Evolutionary conservation across 2,329 filamentous ascomycete genomes (phyloP).

Genomic region (Pseudovirgaria hyperparasitica): DNA sequence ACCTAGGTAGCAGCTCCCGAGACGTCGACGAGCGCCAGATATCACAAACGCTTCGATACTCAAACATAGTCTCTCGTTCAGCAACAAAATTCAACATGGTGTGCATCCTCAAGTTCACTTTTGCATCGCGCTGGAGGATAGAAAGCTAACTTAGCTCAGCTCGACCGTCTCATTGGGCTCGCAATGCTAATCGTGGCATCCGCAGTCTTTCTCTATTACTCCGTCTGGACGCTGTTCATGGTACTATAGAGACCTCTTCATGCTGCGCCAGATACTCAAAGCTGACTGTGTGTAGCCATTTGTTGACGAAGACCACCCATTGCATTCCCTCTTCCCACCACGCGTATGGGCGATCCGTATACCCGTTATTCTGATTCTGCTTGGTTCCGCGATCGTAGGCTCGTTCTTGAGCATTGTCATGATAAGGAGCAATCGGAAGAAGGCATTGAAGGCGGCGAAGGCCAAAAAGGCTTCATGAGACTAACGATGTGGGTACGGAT

Average conservation of each 20-base stretch:
- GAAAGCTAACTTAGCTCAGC: conserved; percentile 39
- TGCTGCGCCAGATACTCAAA: background rate
- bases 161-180: conserved; percentile 75
- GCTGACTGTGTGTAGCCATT: conserved; percentile 61
- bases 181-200: conserved; percentile 65
- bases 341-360: conserved; percentile 98
- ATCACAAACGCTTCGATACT: too few species aligned
- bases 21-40: too few species aligned
- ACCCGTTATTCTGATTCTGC: conserved; percentile 86
- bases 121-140: background rate
- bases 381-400: conserved; percentile 86
- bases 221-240: conserved; percentile 95
- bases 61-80: background rate
- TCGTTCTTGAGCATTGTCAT: conserved; percentile 95
- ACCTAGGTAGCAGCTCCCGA: too few species aligned
- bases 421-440: conserved; percentile 98
- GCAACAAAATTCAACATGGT: conserved; percentile 16
- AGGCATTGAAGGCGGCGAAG: conserved; percentile 83
- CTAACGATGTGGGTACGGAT: conserved; percentile 7
- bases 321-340: conserved; percentile 90
- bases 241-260: conserved; percentile 37
- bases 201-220: conserved; percentile 79
- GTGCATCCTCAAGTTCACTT: conserved; percentile 2
- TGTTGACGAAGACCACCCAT: conserved; percentile 84
- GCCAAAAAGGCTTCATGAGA: conserved; percentile 84